phyloP scores from a whole-genome alignment of 768 basidiomycete genomes.

The Mycena maculata region DNA sequence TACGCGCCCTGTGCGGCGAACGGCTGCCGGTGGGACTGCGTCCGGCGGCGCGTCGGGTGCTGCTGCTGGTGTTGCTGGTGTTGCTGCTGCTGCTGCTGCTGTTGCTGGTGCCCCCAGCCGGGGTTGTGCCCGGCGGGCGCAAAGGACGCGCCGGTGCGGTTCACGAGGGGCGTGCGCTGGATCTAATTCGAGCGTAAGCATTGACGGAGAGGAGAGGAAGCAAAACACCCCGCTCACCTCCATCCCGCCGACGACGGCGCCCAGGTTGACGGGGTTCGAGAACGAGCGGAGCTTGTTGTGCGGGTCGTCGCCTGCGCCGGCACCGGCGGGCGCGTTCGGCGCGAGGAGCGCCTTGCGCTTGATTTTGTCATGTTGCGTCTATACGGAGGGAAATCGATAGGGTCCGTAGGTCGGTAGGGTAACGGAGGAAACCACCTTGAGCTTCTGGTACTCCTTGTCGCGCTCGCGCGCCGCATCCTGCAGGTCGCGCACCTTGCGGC shows the following conservation, averaged over 20 bases:
- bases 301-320: slow-evolving; percentile 37
- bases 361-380: slow-evolving; percentile 85
- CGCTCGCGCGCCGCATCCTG: slow-evolving; percentile 81
- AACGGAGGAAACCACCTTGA: too few relatives aligned
- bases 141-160: slow-evolving; percentile 54
- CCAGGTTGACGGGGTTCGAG: slow-evolving; percentile 56
- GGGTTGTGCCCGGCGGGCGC: slow-evolving; percentile 38
- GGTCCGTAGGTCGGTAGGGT: too few relatives aligned
- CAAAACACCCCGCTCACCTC: slow-evolving; percentile 67
- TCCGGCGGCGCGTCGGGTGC: slow-evolving; percentile 42
- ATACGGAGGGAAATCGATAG: too few relatives aligned
- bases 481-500: slow-evolving; percentile 76
- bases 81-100: slow-evolving; percentile 45
- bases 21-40: slow-evolving; percentile 62
- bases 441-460: slow-evolving; percentile 89
- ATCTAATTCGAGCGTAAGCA: slow-evolving; percentile 58
- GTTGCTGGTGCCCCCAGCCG: slow-evolving; percentile 48
- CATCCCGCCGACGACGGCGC: slow-evolving; percentile 72
- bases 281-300: slow-evolving; percentile 42
- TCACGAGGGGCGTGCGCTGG: slow-evolving; percentile 75
- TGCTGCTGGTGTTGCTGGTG: slow-evolving; percentile 44
- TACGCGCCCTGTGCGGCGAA: slow-evolving; percentile 54
- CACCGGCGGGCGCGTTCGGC: slow-evolving; percentile 42
- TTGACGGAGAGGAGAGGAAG: slow-evolving; percentile 2
- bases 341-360: slow-evolving; percentile 84